Base-by-base conservation (phyloP, 495 filamentous ascomycete species). In the Jackrogersella minutella region DNA sequence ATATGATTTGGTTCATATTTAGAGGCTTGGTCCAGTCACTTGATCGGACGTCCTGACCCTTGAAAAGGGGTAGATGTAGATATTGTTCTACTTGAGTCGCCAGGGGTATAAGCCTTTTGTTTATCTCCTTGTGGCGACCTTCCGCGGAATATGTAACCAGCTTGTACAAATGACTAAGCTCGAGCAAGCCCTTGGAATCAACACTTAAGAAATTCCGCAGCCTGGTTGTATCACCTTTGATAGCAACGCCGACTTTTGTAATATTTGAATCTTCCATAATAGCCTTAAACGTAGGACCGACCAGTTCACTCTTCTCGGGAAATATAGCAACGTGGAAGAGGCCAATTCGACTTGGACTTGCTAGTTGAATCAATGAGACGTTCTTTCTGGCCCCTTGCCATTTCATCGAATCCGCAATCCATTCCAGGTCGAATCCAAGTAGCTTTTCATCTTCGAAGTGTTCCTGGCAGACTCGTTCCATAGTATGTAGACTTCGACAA, bases 371-470 rank as follows among this genome's bases (percentile, higher is more conserved):
- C 19, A 96, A 72, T 0, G 88, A 90, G 2, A 94, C 83, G 61
- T 94, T 92, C 37, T 79, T 78, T 59, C 85, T 86, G 36, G 85
- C 75, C 8, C 82, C 81, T 41, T 81, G 71, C 53, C 61, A 66
- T 47, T 67, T 73, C 11, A 62, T 75, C 14, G 84, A 77, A n/a
- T 84, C 75, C 16, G 83, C 62, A 62, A 82, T 77, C 93, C 93
- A 97, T 78, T 97, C 93, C 68, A 97, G 81, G 71, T 97, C 93
- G 63, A 97, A 92, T 6, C 92, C 91, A 34, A 97, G 73, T 8
- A 96, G 74, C 54, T 85, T 80, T 67, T 93, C 86, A 10, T 86
- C 58, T 36, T 88, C 72, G 63, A 97, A 93, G 34, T 90, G 84
- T 28, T 88, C 75, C 13, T 88, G 79, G 40, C 84, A 73, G 1